These are phyloP conservation scores for Lophiostoma macrostomum DNA, from an alignment of 495 filamentous ascomycete species.

Conservation along the genomic window DNA sequence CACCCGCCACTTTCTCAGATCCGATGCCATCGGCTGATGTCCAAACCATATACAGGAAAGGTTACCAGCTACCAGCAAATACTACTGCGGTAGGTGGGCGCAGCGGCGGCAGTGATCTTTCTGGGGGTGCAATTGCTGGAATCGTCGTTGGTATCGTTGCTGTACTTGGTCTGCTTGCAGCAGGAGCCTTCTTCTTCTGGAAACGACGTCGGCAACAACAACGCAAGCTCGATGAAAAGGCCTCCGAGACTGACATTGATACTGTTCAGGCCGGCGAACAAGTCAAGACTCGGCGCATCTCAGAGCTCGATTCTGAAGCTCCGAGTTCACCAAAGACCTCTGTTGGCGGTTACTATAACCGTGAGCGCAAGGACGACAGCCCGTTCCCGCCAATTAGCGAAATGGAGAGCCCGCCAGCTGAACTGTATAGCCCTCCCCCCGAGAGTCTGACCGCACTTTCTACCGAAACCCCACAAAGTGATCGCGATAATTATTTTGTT, in stretches of 20 bases:
- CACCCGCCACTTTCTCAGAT: constrained; percentile 24
- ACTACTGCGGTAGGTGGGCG: neutral
- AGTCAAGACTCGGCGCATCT: constrained; percentile 23
- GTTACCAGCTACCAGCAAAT: neutral
- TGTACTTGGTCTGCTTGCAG: constrained; percentile 5
- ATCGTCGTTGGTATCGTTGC: constrained; percentile 32
- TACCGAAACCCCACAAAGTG: neutral
- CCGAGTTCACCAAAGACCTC: constrained; percentile 12
- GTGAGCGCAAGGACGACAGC: constrained; percentile 15
- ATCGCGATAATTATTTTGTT: neutral
- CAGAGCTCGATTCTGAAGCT: constrained; percentile 25
- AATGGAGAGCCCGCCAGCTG: constrained; percentile 25
- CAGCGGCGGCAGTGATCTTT: constrained; percentile 14
- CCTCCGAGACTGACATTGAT: constrained; percentile 15
- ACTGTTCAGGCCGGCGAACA: constrained; percentile 18
- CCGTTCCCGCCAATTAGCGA: constrained; percentile 29
- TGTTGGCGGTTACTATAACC: constrained; percentile 17
- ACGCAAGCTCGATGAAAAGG: neutral
- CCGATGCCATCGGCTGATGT: constrained; percentile 11
- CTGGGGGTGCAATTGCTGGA: constrained; percentile 27
- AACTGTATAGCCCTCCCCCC: constrained; percentile 24
- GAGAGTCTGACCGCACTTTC: neutral
- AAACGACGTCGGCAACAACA: constrained; percentile 1
- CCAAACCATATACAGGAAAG: constrained; percentile 14
- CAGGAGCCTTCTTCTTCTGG: constrained; percentile 22